These are phyloP conservation scores for Neurospora sp. DNA, from an alignment of 495 filamentous ascomycete species.

Conservation along the genomic window DNA sequence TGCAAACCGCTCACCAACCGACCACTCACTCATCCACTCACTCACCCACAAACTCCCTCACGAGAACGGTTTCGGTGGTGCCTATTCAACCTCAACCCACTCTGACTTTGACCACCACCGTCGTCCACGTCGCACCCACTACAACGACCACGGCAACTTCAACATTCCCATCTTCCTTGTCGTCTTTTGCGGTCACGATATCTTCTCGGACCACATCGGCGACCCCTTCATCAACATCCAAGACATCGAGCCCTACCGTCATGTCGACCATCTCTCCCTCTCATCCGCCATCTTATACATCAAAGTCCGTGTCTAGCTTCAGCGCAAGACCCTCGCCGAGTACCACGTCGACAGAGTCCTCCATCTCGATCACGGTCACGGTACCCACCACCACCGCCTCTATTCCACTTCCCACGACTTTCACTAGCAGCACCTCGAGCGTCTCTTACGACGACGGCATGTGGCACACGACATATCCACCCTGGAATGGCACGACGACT, in stretches of 20 bases:
- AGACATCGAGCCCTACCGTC: background rate
- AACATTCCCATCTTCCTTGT: background rate
- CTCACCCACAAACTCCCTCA: background rate
- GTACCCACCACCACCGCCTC: background rate
- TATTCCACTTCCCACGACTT: background rate
- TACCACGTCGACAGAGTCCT: background rate
- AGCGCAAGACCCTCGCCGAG: background rate
- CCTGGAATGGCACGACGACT: conserved; percentile 27
- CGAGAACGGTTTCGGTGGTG: conserved; percentile 6
- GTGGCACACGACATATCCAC: conserved; percentile 31
- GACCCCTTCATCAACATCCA: conserved; percentile 1
- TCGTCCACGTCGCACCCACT: background rate
- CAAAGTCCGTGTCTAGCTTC: conserved; percentile 5
- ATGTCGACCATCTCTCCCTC: background rate
- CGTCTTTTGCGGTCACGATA: background rate
- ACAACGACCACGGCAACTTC: background rate
- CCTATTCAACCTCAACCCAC: conserved; percentile 8
- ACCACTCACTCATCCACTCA: background rate
- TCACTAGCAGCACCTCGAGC: conserved; percentile 5
- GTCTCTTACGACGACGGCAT: conserved; percentile 20
- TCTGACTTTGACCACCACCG: conserved; percentile 2
- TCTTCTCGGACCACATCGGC: background rate
- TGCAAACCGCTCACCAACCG: conserved; percentile 3
- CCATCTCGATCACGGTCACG: background rate
- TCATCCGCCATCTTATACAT: conserved; percentile 13